Base-by-base conservation (phyloP, 1,139 yeast genomes). In the Suhomyces anneliseae region DNA sequence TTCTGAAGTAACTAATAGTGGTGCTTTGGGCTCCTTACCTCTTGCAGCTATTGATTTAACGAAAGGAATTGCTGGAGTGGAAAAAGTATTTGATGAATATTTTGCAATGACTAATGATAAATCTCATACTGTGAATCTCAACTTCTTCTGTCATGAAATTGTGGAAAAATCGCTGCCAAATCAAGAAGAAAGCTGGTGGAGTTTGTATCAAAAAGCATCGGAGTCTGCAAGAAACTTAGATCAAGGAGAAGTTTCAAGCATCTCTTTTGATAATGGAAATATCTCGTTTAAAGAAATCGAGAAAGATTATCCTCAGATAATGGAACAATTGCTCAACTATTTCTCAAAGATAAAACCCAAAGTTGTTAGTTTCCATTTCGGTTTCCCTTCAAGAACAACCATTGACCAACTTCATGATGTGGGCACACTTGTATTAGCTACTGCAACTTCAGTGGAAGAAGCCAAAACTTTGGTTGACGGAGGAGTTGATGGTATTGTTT, bases 291-390 rank as follows among this genome's bases (percentile, higher is more conserved):
- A 60, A 35, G 70, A 70, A 36, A 59, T 69, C 26, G 72, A 66
- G 43, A 36, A 38, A 10, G 12, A 40, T 19, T 29, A 44, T 32
- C 45, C 50, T 8, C 38, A 44, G 6, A 34, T 40, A 8, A 29
- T 49, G 4, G 34, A 42, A 4, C 40, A 51, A 37, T 29, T 51
- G 5, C 34, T 65, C 10, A 39, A 50, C 4, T 54, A 50, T 38
- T 46, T 56, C 38, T 38, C 39, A 9, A 39, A 43, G 24, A 24
- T 27, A 4, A 33, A 27, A 45, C 61, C 62, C 8, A 54, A 59
- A 24, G 59, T 76, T 12, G 68, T 76, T 2, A 76, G 81, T 52
- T 78, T 79, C 62, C 82, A 78, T 60, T 78, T 79, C 51, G 83
- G 83, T 1, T 39, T 62, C 10, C 81, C 82, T 1, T 45, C 65